Evolutionary conservation across 2,329 filamentous ascomycete genomes (phyloP), one percentile per base, ranked within the genome.

Genomic region (Aureobasidium musti): DNA sequence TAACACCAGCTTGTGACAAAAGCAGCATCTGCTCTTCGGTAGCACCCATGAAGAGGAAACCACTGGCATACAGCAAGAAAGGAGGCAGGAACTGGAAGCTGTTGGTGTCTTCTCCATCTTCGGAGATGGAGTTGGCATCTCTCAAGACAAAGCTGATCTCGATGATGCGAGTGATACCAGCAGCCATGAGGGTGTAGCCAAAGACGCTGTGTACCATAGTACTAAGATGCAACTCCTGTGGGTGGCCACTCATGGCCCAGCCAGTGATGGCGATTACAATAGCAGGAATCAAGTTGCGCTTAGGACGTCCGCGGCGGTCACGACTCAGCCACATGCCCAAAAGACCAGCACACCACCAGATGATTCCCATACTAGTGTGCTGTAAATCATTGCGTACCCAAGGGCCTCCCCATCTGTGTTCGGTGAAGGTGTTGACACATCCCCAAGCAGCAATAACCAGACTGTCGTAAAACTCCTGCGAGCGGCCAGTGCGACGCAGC

Each of bases 351-450:
- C 88, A 91, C 94, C 94, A 99, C 95, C 95, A 99, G 61, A 99
- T 88, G 69, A 99, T 87, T n/a, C 95, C 95, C 94, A 99, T 98
- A n/a, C 91, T 91, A 0, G 95, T 99, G 78, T 99, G 95, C 77
- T 99, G 94, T 80, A 97, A 87, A 77, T 99, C 95, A 74, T 97
- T 98, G 78, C 86, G 87, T 63, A 90, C 92, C 95, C 95, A 99
- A 0, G 86, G 84, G 0, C 83, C 83, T 65, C 95, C 95, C 95
- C 95, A 99, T 63, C 90, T 87, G 76, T 99, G 95, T 78, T 98
- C 95, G 21, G 95, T 99, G 72, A 99, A 98, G 10, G 95, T 98
- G 78, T 98, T 99, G 79, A 99, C 89, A 75, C 92, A 96, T 39
- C 94, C 95, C 95, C 95, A 99, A 0, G 90, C 88, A 1, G 93